A percentile compares a stretch with the other conserved stretches of the same genome.
These are phyloP conservation scores for Phellopilus nigrolimitatus DNA, from an alignment of 1,284 basidiomycete species.

Conservation along the genomic window DNA sequence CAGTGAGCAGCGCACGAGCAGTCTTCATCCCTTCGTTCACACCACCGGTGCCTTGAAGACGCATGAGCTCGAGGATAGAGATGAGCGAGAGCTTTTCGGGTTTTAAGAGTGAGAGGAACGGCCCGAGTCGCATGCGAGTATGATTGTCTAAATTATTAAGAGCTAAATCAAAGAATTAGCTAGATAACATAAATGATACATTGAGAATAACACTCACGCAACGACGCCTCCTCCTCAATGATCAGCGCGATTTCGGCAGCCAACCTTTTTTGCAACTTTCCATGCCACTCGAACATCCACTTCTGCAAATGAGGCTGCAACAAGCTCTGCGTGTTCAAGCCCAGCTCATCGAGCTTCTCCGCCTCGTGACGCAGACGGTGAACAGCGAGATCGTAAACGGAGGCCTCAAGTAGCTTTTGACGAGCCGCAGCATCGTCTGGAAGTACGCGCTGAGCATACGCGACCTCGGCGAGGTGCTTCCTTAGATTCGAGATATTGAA, in stretches of 20 bases:
- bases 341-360: slow-evolving; percentile 54
- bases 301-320: slow-evolving; percentile 56
- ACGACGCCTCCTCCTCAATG: slow-evolving; percentile 34
- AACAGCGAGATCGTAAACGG: slow-evolving; percentile 79
- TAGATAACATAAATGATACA: background rate
- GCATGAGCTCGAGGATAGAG: slow-evolving; percentile 88
- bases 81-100: slow-evolving; percentile 83
- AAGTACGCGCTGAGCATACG: slow-evolving; percentile 58
- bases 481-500: slow-evolving; percentile 72
- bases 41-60: slow-evolving; percentile 74
- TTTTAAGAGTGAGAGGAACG: slow-evolving; percentile 75
- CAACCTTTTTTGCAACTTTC: slow-evolving; percentile 54
- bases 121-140: slow-evolving; percentile 32
- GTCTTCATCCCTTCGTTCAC: slow-evolving; percentile 88
- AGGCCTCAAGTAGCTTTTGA: slow-evolving; percentile 79
- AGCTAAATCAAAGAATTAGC: background rate
- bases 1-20: slow-evolving; percentile 73
- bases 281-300: slow-evolving; percentile 90
- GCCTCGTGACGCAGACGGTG: slow-evolving; percentile 67
- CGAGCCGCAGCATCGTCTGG: slow-evolving; percentile 66
- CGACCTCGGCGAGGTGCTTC: slow-evolving; percentile 58
- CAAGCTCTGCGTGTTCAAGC: slow-evolving; percentile 47
- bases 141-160: slow-evolving; percentile 14
- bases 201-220: slow-evolving; percentile 20
- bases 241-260: slow-evolving; percentile 54